Evolutionary conservation across 1,284 basidiomycete species (phyloP).

Genomic region (Ustilago tritici): DNA sequence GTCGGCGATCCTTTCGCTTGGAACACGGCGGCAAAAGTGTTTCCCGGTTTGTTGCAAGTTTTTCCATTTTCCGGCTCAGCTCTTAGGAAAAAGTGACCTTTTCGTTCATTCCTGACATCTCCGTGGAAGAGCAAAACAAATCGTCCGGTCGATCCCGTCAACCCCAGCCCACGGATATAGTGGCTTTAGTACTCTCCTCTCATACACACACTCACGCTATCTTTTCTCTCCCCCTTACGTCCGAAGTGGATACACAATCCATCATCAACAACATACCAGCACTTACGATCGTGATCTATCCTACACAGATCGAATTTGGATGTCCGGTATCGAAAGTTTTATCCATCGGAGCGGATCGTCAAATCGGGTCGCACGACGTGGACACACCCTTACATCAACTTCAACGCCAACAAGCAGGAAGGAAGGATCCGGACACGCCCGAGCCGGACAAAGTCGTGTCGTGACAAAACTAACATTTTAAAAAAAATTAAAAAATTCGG

Average conservation of each 20-base stretch:
- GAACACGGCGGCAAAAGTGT: constrained; percentile 8
- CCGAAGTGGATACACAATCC: too few species aligned
- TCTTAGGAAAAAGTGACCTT: neutral
- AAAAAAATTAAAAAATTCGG: neutral
- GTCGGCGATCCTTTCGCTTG: neutral
- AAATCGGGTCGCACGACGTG: neutral
- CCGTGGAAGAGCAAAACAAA: neutral
- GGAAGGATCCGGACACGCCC: neutral
- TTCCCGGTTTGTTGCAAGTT: constrained; percentile 10
- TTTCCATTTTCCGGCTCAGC: constrained; percentile 1
- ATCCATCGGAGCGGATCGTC: neutral
- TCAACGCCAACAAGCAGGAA: neutral
- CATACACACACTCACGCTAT: neutral
- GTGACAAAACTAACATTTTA: neutral
- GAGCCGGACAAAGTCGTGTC: neutral
- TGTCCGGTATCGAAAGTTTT: neutral
- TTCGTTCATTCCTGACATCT: constrained; percentile 8
- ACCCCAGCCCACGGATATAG: neutral
- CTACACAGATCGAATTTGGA: neutral
- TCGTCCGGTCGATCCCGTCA: constrained; percentile 6
- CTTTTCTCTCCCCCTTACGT: too few species aligned
- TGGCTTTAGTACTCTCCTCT: neutral
- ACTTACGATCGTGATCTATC: neutral
- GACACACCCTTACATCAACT: constrained; percentile 3
- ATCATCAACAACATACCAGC: too few species aligned